A percentile compares a stretch with the other conserved stretches of the same genome.
phyloP scores from a whole-genome alignment of 2,329 filamentous ascomycete genomes.

The Capronia americana region DNA sequence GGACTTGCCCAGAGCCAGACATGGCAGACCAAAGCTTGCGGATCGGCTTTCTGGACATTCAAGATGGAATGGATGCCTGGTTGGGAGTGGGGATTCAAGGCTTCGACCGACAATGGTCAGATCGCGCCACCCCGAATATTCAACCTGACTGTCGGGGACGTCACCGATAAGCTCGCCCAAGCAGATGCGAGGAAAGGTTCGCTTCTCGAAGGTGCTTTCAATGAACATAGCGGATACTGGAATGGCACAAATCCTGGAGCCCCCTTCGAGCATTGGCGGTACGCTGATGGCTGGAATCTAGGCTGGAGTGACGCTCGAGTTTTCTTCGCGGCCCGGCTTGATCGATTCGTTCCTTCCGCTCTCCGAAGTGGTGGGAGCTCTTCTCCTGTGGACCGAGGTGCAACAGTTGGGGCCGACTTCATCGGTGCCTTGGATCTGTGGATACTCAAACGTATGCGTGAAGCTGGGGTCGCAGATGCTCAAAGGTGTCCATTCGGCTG shows the following conservation, averaged over 20 bases:
- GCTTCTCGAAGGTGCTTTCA: conserved; percentile 47
- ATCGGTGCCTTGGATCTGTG: conserved; percentile 66
- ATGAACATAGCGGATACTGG: conserved; percentile 60
- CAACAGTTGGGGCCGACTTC: conserved; percentile 50
- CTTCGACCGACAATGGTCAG: conserved; percentile 56
- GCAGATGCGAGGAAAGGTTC: conserved; percentile 51
- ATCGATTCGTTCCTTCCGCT: conserved; percentile 42
- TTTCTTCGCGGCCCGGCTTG: conserved; percentile 57
- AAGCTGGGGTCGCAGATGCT: conserved; percentile 56
- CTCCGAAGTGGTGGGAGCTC: conserved; percentile 37
- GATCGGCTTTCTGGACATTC: conserved; percentile 66
- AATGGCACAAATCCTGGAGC: conserved; percentile 52
- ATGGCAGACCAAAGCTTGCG: conserved; percentile 59
- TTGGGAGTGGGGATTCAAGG: conserved; percentile 66
- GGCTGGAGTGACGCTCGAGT: conserved; percentile 61
- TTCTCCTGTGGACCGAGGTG: background rate
- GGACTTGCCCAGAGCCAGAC: conserved; percentile 53
- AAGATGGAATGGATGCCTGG: conserved; percentile 69
- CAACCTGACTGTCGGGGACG: conserved; percentile 46
- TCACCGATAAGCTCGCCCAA: conserved; percentile 46
- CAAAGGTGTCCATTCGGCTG: conserved; percentile 41
- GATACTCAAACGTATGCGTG: conserved; percentile 61
- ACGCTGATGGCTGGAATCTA: conserved; percentile 61
- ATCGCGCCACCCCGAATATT: conserved; percentile 52
- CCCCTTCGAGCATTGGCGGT: conserved; percentile 61